phyloP scores from a whole-genome alignment of 2,329 filamentous ascomycete genomes.

The Grosmannia clavigera region DNA sequence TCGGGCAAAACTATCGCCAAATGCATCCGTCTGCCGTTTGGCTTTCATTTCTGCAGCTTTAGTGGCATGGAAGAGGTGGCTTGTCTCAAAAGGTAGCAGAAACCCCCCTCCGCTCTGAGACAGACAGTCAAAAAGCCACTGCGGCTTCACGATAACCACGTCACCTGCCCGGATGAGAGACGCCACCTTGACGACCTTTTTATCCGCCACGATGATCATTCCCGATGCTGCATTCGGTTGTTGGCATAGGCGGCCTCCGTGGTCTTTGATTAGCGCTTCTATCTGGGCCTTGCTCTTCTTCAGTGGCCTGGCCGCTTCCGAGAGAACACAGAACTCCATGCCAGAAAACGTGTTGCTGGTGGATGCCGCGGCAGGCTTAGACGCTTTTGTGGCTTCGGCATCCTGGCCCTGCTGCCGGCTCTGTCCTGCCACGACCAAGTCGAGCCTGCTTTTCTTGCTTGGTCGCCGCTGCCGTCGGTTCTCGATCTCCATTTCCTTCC shows the following conservation, averaged over 20 bases:
- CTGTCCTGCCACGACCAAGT: conserved; percentile 61
- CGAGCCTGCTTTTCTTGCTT: conserved; percentile 52
- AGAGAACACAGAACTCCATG: conserved; percentile 72
- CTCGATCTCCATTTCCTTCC: conserved; percentile 64
- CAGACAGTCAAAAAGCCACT: conserved; percentile 77
- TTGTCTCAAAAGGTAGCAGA: conserved; percentile 47
- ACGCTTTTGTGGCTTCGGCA: conserved; percentile 23
- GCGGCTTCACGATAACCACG: conserved; percentile 62
- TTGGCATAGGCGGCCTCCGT: conserved; percentile 72
- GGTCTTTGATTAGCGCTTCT: conserved; percentile 67
- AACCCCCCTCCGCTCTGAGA: conserved; percentile 41
- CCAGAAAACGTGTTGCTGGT: conserved; percentile 55
- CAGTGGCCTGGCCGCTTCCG: conserved; percentile 54
- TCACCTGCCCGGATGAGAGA: conserved; percentile 61
- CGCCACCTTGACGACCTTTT: conserved; percentile 68
- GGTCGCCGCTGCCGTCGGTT: conserved; percentile 43
- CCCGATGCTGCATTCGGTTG: conserved; percentile 47
- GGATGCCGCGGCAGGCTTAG: not conserved
- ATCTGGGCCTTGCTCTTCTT: conserved; percentile 71
- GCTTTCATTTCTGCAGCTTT: conserved; percentile 42
- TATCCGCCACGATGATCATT: conserved; percentile 69
- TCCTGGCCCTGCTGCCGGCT: conserved; percentile 23
- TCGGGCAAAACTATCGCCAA: conserved; percentile 71
- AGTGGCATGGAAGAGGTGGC: conserved; percentile 61
- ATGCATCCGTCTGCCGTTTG: conserved; percentile 56